Base-by-base conservation (phyloP, 345 rosid genomes). In the Lepidium africanum region DNA sequence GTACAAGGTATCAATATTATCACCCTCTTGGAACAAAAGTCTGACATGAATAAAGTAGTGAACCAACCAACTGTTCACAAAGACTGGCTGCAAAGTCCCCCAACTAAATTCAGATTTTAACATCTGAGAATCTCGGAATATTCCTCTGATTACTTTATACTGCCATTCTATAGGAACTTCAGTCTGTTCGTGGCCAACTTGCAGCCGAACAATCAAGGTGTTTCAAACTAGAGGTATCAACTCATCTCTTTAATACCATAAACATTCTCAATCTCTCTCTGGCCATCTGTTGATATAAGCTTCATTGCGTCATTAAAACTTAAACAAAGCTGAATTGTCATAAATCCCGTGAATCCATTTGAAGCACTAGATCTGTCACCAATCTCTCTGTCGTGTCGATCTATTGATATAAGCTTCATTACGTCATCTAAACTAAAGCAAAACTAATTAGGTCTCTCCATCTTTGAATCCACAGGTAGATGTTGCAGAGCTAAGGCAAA, bases 201-300 rank as follows among this genome's bases (percentile, higher is more conserved):
- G 98, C 94, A 40, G 81, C 94, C 7, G 99, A 91, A 78, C 99
- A 91, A 78, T 91, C 98, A 7, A 83, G 99, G 68, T 87, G 98
- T 78, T 95, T 95, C 82, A 91, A 95, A 87, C 78, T 95, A 32
- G 99, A 95, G 98, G 99, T 95, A 72, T 46, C 23, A 15, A 54
- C 43, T 17, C 27, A 19, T 45, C 65, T 68, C 69, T 45, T 42
- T 11, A 1, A 37, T 35, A 30, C 25, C 32, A 49, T 46, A 52
- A 67, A 27, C 33, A 30, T 30, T 30, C 33, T 30, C 33, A 30
- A 30, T 30, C 33, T 10, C 46, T n/a, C 57, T 11, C 38, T 67
- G 45, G 33, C 71, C 1, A 68, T 58, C 10, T 39, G 16, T 19
- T 37, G 61, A 56, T 37, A 30, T 30, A 11, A 15, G 7, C 52